Evolutionary conservation across 768 basidiomycete species (phyloP), one percentile per base, ranked within the genome.

Genomic region (Suillus variegatus): DNA sequence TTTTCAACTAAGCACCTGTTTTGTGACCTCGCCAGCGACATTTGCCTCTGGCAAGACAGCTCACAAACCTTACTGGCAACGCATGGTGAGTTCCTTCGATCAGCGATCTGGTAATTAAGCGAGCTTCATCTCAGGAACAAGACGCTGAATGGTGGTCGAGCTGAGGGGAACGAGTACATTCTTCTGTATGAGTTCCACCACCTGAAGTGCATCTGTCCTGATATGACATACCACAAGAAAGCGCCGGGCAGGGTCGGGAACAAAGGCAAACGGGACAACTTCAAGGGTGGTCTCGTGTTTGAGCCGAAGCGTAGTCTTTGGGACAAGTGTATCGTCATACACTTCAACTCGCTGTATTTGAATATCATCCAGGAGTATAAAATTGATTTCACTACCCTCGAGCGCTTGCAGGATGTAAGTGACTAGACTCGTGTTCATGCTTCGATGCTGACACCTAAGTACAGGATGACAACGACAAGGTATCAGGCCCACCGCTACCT

Each of bases 321-420:
- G 93, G 97, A 99, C 81, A 96, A 90, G 71, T 97, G 84, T 74
- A 92, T 99, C 77, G 97, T 99, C 77, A 99, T 99, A 97, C 97
- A 99, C 77, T 99, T 99, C 88, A 99, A 99, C 78, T 97, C 95
- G 66, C 83, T 99, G 63, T 99, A 99, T 75, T 97, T 97, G 7
- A 95, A 93, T 76, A 99, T 99, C 81, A 99, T 99, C 57, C 97
- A 99, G 73, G 97, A 99, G 82, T 99, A 93, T 75, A 99, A 99
- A 75, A 99, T 99, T 70, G 97, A 99, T 78, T 99, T 99, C 72
- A 99, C 97, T 13, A 99, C 97, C 0, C 90, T 99, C 22, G 92
- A 94, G 54, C 85, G 86, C 63, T 81, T 84, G 10, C 87, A 87
- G 32, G 81, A 83, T 72, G 91, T 79, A 65, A 63, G 82, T 77